Percentiles rank a stretch among this genome's conserved stretches.
These are phyloP conservation scores for Rhytidiadelphus loreus DNA, from an alignment of 225 moss, liverwort and hornwort species.

Conservation along the genomic window DNA sequence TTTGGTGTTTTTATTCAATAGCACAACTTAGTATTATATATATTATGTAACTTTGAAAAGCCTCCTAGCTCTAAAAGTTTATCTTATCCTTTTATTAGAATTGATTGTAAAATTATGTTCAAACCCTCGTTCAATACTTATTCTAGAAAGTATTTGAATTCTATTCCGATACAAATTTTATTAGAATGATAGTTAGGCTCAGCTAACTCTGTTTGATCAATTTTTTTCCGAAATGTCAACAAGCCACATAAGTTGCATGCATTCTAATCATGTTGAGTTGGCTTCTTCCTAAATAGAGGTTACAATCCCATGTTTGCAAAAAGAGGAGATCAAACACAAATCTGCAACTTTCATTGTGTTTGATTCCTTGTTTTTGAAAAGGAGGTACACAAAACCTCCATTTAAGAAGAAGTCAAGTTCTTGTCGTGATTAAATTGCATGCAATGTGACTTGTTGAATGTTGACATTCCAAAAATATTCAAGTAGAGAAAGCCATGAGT, in stretches of 20 bases:
- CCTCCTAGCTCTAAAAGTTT: accelerated
- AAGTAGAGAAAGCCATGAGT: background rate
- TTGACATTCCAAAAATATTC: background rate
- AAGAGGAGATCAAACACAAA: background rate
- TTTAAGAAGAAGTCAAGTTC: background rate
- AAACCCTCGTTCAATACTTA: background rate
- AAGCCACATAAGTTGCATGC: background rate
- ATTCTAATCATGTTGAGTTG: background rate
- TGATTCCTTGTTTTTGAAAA: background rate
- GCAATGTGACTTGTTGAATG: background rate
- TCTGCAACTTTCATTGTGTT: background rate
- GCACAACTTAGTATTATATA: no score
- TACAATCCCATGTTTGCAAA: accelerated
- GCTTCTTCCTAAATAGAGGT: background rate
- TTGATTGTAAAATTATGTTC: background rate
- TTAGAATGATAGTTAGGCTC: background rate
- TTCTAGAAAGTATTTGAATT: background rate
- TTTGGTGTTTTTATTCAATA: background rate
- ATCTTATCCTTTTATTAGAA: no score
- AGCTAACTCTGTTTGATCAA: background rate
- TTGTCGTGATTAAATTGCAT: background rate
- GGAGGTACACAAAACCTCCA: background rate
- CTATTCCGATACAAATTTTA: background rate
- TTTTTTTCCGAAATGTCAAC: background rate
- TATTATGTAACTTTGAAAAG: background rate